Base-by-base conservation (phyloP, 179 eudicot genomes). In the Amaranthus tricolor region DNA sequence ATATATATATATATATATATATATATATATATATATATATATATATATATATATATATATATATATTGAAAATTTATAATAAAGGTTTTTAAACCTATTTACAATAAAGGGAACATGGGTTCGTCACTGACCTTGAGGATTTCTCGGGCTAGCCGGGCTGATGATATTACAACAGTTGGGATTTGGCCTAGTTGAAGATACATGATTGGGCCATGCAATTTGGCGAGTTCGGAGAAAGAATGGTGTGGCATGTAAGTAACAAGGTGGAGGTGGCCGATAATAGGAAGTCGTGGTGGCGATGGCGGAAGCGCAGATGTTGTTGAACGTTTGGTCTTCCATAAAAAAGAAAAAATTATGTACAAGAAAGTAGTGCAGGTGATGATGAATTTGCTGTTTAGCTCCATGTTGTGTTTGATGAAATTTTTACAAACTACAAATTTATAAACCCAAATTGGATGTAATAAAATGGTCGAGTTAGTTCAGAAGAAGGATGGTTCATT, bases 251-350 rank as follows among this genome's bases (percentile, higher is more conserved):
- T 81, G 80, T 74, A 74, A 0, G 78, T 66, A 24, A 85, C 84
- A 78, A 83, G 90, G 79, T 87, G 88, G 24, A 87, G 85, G 83
- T 87, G 88, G 19, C 88, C 90, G 56, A 87, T 75, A 60, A 87
- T 53, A 8, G 90, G 90, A 13, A 87, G 82, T 20, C 58, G 47
- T 10, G 79, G 65, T 7, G 90, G 88, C 0, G 86, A 81, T 12
- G 90, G 90, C 43, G 86, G 87, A 16, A 51, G 67, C 24, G 17
- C 52, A 16, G 40, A 43, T 1, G n/a, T n/a, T n/a, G n/a, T n/a
- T n/a, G n/a, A 12, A 71, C 20, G 24, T 59, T 31, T 72, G 12
- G 13, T 44, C 14, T 10, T 47, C 75, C 56, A 16, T 11, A 9
- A n/a, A 58, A 14, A 48, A 62, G 9, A 40, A n/a, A 53, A 17